These are phyloP conservation scores for Termitomyces sp. DNA, from an alignment of 768 basidiomycete species.

Conservation along the genomic window DNA sequence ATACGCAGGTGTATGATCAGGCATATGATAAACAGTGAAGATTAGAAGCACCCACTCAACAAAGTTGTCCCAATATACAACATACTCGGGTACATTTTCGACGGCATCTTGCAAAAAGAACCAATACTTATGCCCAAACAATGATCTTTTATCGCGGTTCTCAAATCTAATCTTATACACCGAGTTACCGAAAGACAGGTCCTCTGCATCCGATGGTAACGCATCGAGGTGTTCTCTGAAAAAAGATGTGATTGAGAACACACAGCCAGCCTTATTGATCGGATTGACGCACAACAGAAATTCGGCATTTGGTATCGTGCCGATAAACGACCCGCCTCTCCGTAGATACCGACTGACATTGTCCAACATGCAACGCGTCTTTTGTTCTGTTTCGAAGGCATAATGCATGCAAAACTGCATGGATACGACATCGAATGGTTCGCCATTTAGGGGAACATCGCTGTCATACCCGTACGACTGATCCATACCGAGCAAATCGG, in stretches of 20 bases:
- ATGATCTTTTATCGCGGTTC: constrained; percentile 49
- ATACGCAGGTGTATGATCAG: background rate
- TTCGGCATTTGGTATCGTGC: constrained; percentile 92
- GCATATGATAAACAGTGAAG: background rate
- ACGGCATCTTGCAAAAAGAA: constrained; percentile 96
- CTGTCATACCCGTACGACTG: constrained; percentile 11
- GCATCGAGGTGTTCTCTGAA: constrained; percentile 65
- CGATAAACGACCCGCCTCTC: constrained; percentile 87
- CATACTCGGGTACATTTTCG: constrained; percentile 94
- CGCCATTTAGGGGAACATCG: constrained; percentile 15
- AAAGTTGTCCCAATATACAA: constrained; percentile 95
- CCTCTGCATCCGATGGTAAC: constrained; percentile 57
- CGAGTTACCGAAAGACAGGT: constrained; percentile 83
- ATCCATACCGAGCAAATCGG: constrained; percentile 40
- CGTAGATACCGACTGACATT: constrained; percentile 82
- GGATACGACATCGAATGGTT: constrained; percentile 89
- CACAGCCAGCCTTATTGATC: constrained; percentile 1
- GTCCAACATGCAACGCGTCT: constrained; percentile 86
- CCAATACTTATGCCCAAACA: constrained; percentile 89
- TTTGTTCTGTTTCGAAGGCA: constrained; percentile 87
- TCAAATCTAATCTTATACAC: constrained; percentile 90
- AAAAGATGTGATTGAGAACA: constrained; percentile 1
- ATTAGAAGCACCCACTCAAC: constrained; percentile 62
- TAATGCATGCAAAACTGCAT: constrained; percentile 99
- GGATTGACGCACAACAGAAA: constrained; percentile 64